These are phyloP conservation scores for Anthracocystis panici-leucophaei DNA, from an alignment of 1,284 basidiomycete species.

Conservation along the genomic window DNA sequence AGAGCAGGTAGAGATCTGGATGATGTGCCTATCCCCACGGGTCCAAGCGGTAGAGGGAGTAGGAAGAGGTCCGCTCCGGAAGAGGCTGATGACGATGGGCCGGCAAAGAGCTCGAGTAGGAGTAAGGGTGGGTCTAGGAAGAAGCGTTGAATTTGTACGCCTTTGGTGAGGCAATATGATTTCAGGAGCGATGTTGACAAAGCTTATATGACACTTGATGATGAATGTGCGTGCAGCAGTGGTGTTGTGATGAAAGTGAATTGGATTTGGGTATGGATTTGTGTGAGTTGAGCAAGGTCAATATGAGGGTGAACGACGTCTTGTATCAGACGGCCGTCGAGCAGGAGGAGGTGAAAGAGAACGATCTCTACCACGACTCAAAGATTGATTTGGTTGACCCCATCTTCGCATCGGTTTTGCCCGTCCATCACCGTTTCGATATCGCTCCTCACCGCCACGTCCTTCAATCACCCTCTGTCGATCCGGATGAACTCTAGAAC, in stretches of 20 bases:
- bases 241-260: conserved; percentile 7
- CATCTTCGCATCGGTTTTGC: conserved; percentile 14
- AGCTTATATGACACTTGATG: neutral
- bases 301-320: conserved; percentile 27
- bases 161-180: neutral
- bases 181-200: neutral
- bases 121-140: conserved; percentile 16
- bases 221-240: neutral
- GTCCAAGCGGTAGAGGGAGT: conserved; percentile 18
- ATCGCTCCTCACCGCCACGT: neutral
- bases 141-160: conserved; percentile 16
- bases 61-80: conserved; percentile 44
- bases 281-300: conserved; percentile 1
- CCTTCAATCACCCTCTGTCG: conserved; percentile 5
- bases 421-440: neutral
- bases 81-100: conserved; percentile 24
- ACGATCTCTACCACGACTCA: conserved; percentile 1
- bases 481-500: conserved; percentile 16
- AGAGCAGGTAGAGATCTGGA: conserved; percentile 44
- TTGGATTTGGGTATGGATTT: neutral
- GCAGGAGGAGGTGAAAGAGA: conserved; percentile 14
- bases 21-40: conserved; percentile 19
- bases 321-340: conserved; percentile 10
- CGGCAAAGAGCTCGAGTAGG: conserved; percentile 9
- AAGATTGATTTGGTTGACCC: conserved; percentile 9